Percentiles rank a stretch among this genome's conserved stretches.
Evolutionary conservation across 352 stramenopile species (phyloP).

Genomic region (Phytopythium chamaehyphon): DNA sequence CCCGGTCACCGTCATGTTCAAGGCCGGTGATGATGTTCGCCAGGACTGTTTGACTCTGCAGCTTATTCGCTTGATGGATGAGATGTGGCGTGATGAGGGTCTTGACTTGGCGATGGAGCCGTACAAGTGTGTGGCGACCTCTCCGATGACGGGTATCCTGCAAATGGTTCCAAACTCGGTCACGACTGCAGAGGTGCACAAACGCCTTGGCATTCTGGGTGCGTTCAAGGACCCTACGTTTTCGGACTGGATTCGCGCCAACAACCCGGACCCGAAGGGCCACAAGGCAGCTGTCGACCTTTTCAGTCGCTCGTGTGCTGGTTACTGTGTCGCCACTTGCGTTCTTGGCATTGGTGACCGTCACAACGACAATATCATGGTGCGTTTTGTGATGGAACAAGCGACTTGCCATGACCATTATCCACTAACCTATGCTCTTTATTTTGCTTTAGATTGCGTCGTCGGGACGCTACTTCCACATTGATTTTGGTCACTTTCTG

Average conservation of each 20-base stretch:
- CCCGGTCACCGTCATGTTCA: constrained; percentile 90
- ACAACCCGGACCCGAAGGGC: constrained; percentile 68
- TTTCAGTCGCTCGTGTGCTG: constrained; percentile 86
- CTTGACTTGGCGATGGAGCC: constrained; percentile 90
- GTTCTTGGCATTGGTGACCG: constrained; percentile 94
- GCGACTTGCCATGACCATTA: no score
- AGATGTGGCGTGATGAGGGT: constrained; percentile 90
- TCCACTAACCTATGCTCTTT: neutral
- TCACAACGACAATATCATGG: constrained; percentile 97
- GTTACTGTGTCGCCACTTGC: constrained; percentile 93
- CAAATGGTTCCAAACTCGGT: constrained; percentile 91
- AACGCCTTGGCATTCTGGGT: constrained; percentile 75
- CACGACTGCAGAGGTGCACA: constrained; percentile 92
- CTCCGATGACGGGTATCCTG: constrained; percentile 88
- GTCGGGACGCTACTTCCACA: constrained; percentile 85
- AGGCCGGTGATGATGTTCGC: constrained; percentile 93
- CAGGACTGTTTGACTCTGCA: constrained; percentile 94
- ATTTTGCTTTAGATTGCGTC: constrained; percentile 45
- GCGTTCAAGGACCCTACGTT: constrained; percentile 85
- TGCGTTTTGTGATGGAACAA: constrained; percentile 22
- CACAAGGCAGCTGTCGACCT: constrained; percentile 71
- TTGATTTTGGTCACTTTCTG: constrained; percentile 87
- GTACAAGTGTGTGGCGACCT: constrained; percentile 91
- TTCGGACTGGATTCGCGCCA: constrained; percentile 78
- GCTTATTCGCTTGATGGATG: constrained; percentile 91